Base-by-base conservation (phyloP, 2,329 filamentous ascomycete species). In the Colletotrichum agaves region DNA sequence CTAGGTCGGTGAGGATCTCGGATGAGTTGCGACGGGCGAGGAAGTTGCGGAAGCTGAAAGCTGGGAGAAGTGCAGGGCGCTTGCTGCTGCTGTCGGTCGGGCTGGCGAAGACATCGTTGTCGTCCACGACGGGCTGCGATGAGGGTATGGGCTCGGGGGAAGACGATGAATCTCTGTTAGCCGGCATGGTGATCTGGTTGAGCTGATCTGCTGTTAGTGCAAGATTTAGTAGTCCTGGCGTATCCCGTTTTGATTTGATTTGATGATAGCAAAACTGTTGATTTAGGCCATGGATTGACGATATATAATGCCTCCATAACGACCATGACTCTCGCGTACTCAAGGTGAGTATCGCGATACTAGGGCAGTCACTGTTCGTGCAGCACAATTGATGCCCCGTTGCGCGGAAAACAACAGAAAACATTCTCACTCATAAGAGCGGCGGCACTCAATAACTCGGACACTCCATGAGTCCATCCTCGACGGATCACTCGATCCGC, bases 1-100 rank as follows among this genome's bases (percentile, higher is more conserved):
- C 12, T n/a, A 35, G 23, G 11, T 62, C 58, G n/a, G 58, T 58
- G 17, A 63, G 21, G 15, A 46, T 59, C 31, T 58, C 44, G 21
- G 44, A 17, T 5, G 64, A 41, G 52, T 37, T 3, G 52, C 39
- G 60, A 5, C 33, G 27, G 3, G 31, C 13, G 13, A 62, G 33
- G 17, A 37, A 15, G 12, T 35, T 39, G 3, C 19, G 58, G 23
- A 49, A 13, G 15, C 23, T n/a, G 50, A 66, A 66, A 2, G 58
- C 13, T 2, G 39, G 41, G 3, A 66, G 49, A 23, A 43, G n/a
- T 15, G 33, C 31, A n/a, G 41, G 1, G 35, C 27, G 27, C 27
- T 37, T 37, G 12, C 13, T 37, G 31, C 31, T 5, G 12, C 3
- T 37, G 35, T 37, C 11, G 8, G 10, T 37, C 13, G 11, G 35